Percentiles rank a stretch among this genome's conserved stretches.
These are phyloP conservation scores for Adansonia gregorii DNA, from an alignment of 441 rosid species.

Conservation along the genomic window DNA sequence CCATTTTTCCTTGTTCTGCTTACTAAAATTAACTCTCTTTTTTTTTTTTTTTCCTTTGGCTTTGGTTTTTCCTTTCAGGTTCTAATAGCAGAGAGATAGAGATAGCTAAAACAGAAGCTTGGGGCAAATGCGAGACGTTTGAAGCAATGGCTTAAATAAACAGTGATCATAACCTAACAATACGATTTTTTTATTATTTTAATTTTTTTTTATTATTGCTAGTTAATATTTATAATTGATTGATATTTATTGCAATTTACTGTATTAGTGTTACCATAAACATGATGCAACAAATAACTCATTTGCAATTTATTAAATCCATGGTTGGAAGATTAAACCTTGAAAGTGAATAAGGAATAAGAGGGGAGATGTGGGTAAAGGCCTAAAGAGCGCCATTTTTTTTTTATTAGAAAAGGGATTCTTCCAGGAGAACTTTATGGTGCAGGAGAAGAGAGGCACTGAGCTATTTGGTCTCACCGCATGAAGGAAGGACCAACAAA, in stretches of 20 bases:
- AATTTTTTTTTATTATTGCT: too few species aligned
- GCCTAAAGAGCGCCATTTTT: too few species aligned
- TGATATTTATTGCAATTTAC: too few species aligned
- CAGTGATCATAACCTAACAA: too few species aligned
- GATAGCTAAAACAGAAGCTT: neutral
- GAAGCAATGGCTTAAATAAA: too few species aligned
- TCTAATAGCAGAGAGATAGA: neutral
- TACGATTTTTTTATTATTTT: too few species aligned
- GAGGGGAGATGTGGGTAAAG: constrained; percentile 11
- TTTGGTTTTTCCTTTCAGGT: neutral
- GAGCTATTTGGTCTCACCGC: neutral
- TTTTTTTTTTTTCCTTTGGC: too few species aligned
- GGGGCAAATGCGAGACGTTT: constrained; percentile 14
- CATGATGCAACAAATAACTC: too few species aligned
- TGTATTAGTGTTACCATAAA: too few species aligned
- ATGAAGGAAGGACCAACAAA: neutral
- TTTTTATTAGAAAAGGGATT: constrained; percentile 11
- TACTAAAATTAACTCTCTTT: too few species aligned
- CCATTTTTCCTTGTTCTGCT: constrained; percentile 23
- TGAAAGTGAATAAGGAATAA: neutral
- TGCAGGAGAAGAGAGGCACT: constrained; percentile 25
- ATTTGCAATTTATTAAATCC: too few species aligned
- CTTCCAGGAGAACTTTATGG: constrained; percentile 29
- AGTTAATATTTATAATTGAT: too few species aligned
- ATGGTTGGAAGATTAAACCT: constrained; percentile 6